A percentile compares a stretch with the other conserved stretches of the same genome.
phyloP scores from a whole-genome alignment of 2,329 filamentous ascomycete species.

The Aspergillus brasiliensis region DNA sequence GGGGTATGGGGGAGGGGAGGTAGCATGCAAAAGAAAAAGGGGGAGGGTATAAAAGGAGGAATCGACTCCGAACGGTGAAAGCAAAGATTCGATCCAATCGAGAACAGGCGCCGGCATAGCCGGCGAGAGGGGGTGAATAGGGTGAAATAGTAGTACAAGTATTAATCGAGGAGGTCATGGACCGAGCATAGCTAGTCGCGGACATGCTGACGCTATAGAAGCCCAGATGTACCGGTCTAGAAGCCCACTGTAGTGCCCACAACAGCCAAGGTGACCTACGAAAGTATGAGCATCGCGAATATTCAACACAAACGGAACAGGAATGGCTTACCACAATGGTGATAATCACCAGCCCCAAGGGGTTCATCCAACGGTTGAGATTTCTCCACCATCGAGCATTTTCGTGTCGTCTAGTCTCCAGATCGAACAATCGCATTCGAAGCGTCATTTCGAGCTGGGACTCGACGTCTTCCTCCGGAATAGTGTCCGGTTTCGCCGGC shows the following conservation, averaged over 20 bases:
- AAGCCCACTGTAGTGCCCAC: constrained; percentile 39
- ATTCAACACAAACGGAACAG: background rate
- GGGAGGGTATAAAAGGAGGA: constrained; percentile 13
- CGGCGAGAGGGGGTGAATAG: constrained; percentile 3
- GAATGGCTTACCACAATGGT: constrained; percentile 53
- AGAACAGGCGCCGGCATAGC: constrained; percentile 11
- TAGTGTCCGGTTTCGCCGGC: constrained; percentile 57
- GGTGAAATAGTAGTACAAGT: background rate
- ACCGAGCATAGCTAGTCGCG: background rate
- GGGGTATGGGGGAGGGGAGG: background rate
- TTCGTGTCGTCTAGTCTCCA: constrained; percentile 54
- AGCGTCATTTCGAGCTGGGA: constrained; percentile 47
- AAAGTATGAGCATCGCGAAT: constrained; percentile 10
- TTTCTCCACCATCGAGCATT: constrained; percentile 68
- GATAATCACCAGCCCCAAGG: constrained; percentile 58
- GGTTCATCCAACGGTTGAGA: constrained; percentile 63
- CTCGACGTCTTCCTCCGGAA: constrained; percentile 54
- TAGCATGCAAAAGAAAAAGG: constrained; percentile 11
- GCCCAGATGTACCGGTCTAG: constrained; percentile 14
- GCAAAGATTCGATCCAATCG: constrained; percentile 15
- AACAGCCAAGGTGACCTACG: constrained; percentile 33
- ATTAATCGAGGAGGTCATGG: background rate
- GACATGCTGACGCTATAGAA: background rate
- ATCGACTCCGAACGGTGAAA: constrained; percentile 11
- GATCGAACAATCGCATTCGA: constrained; percentile 45